Evolutionary conservation across 1,139 yeast genomes (phyloP).

Genomic region (Diutina ranongensis): DNA sequence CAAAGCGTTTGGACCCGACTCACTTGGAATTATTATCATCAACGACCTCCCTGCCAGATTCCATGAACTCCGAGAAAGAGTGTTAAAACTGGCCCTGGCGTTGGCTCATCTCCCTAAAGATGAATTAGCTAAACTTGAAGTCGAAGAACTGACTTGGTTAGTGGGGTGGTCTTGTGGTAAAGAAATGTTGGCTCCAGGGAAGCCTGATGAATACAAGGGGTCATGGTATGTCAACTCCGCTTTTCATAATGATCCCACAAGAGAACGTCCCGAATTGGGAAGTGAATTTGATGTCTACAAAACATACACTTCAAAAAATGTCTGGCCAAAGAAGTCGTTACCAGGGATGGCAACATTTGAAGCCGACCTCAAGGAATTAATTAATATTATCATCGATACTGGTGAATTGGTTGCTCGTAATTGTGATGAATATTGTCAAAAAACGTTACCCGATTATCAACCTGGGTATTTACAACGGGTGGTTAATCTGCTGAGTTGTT

Average conservation of each 20-base stretch:
- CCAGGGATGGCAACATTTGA: constrained; percentile 21
- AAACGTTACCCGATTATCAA: constrained; percentile 18
- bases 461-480: constrained; percentile 30
- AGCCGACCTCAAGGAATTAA: constrained; percentile 24
- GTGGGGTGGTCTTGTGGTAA: constrained; percentile 62
- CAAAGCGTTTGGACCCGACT: constrained; percentile 45
- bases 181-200: constrained; percentile 31
- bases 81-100: constrained; percentile 32
- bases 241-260: constrained; percentile 30
- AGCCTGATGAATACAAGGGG: constrained; percentile 44
- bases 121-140: constrained; percentile 28
- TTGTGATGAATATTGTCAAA: constrained; percentile 36
- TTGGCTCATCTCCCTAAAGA: constrained; percentile 31
- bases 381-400: constrained; percentile 37
- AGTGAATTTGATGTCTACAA: constrained; percentile 22
- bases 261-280: constrained; percentile 36
- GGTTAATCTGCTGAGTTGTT: constrained; percentile 39
- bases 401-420: constrained; percentile 40
- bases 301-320: constrained; percentile 38
- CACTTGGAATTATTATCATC: constrained; percentile 43
- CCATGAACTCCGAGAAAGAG: constrained; percentile 26
- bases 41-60: constrained; percentile 31
- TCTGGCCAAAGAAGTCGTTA: constrained; percentile 35
- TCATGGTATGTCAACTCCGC: constrained; percentile 53
- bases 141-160: constrained; percentile 37